Evolutionary conservation across 345 rosid genomes (phyloP), one percentile per base, ranked within the genome.

Genomic region (Aquilaria sinensis): DNA sequence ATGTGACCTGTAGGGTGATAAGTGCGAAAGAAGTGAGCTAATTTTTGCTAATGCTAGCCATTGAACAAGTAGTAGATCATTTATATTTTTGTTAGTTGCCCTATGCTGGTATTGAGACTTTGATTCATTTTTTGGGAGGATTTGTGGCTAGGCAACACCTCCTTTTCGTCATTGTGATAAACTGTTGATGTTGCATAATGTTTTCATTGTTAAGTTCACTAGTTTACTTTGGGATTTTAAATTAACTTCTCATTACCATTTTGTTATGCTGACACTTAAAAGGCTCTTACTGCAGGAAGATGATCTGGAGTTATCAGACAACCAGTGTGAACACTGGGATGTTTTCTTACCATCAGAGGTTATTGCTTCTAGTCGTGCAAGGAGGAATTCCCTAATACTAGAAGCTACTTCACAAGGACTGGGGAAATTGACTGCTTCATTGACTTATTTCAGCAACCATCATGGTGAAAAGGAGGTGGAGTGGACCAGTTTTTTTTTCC

Each of bases 391-490:
- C 70, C 81, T 80, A 81, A 69, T 83, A 60, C 69, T 93, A 70
- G 72, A 71, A 34, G 88, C 96, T 68, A 70, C 72, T 61, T 85
- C 87, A 67, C 81, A 58, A 49, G 98, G 98, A 71, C 32, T 63
- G 64, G 98, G 94, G 75, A 80, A 83, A 61, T 41, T 93, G 56
- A 72, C 76, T 23, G 90, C 97, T 75, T 75, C 97, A 63, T 79
- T 93, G 71, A 80, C 84, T 49, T 89, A 85, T 72, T 80, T 72
- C 68, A 75, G 68, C 62, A 84, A 78, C 65, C 72, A 70, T 64
- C 71, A 63, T 49, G 83, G 73, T 60, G 65, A 67, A 60, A 87
- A 77, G 75, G 77, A 89, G 91, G 98, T 84, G 75, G 60, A 67
- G n/a, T 60, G 53, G 54, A 66, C 64, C 47, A 12, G 56, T 16